Conservation (phyloP, 805 yeast genomes). For the Blastobotrys americana region DNA sequence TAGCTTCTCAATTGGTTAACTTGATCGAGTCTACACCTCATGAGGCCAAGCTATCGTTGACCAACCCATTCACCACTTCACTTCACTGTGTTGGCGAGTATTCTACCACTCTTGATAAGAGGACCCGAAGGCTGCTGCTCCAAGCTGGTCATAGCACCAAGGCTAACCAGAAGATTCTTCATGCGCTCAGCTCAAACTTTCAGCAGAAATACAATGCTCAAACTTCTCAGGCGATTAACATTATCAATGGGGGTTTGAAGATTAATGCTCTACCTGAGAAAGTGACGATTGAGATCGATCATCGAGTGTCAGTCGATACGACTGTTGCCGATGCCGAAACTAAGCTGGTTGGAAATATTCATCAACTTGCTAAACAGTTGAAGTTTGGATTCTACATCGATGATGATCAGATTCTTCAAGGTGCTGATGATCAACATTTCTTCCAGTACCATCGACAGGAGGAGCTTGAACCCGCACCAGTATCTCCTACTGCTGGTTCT, state of each 20-base stretch:
- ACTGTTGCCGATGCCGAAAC: slow-evolving; percentile 38
- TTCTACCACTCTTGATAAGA: slow-evolving; percentile 27
- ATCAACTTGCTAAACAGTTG: slow-evolving; percentile 39
- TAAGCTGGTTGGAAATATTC: slow-evolving; percentile 33
- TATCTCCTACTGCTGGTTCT: slow-evolving; percentile 38
- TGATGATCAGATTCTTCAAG: slow-evolving; percentile 28
- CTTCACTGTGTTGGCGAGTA: slow-evolving; percentile 61
- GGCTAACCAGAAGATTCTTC: slow-evolving; percentile 10
- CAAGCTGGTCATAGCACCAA: slow-evolving; percentile 12
- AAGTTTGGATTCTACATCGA: slow-evolving; percentile 41
- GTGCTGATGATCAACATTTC: not conserved
- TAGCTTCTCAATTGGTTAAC: slow-evolving; percentile 51
- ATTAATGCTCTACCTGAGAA: slow-evolving; percentile 71
- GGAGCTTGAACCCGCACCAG: slow-evolving; percentile 43
- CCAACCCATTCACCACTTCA: slow-evolving; percentile 53
- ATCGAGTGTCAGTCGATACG: slow-evolving; percentile 56
- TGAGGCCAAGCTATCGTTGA: slow-evolving; percentile 38
- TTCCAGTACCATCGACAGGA: slow-evolving; percentile 3
- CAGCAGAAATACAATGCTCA: slow-evolving; percentile 30
- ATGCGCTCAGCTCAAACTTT: slow-evolving; percentile 2
- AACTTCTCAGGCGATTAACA: slow-evolving; percentile 64
- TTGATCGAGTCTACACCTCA: slow-evolving; percentile 53
- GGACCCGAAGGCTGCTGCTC: slow-evolving; percentile 19
- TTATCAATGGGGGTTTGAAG: slow-evolving; percentile 66
- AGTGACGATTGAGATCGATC: slow-evolving; percentile 48